Conservation (phyloP, 1,284 basidiomycete genomes). For the Apiotrichum siamense region DNA sequence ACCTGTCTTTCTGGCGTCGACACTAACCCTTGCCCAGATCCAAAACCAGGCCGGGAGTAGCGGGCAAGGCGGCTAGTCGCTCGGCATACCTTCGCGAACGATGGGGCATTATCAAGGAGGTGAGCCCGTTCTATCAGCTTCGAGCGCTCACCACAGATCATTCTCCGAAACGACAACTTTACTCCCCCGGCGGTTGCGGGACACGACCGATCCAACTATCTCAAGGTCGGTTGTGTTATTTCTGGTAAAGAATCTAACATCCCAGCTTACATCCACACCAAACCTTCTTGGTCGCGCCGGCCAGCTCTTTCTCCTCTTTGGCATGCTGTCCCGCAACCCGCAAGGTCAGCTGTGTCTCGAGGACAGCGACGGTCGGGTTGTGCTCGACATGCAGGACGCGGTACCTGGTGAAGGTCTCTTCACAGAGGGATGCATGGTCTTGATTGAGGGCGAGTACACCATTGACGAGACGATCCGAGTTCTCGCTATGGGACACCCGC, state of each 20-base stretch:
- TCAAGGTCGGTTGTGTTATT: constrained; percentile 59
- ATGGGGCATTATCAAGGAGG: constrained; percentile 80
- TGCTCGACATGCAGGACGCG: constrained; percentile 79
- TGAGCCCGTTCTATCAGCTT: constrained; percentile 8
- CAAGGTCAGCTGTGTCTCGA: constrained; percentile 87
- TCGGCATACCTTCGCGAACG: constrained; percentile 71
- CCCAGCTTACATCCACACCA: constrained; percentile 89
- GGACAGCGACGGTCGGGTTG: constrained; percentile 86
- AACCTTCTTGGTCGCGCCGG: constrained; percentile 88
- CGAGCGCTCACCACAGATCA: constrained; percentile 46
- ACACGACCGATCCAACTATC: constrained; percentile 70
- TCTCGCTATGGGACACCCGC: constrained; percentile 93
- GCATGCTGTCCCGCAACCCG: constrained; percentile 83
- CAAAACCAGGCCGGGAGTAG: constrained; percentile 56
- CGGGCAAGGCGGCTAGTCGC: constrained; percentile 72
- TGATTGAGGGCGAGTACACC: constrained; percentile 95
- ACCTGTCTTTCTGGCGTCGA: rapidly evolving
- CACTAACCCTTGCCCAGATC: constrained; percentile 41
- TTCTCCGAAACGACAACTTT: constrained; percentile 91
- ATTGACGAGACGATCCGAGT: constrained; percentile 82
- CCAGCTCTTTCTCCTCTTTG: constrained; percentile 85
- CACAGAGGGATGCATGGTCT: constrained; percentile 89
- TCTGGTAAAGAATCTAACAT: neutral
- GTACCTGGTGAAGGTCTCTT: constrained; percentile 95
- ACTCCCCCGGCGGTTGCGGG: constrained; percentile 87